Evolutionary conservation across 2,329 filamentous ascomycete genomes (phyloP), one percentile per base, ranked within the genome.

Genomic region (Beauveria australis): DNA sequence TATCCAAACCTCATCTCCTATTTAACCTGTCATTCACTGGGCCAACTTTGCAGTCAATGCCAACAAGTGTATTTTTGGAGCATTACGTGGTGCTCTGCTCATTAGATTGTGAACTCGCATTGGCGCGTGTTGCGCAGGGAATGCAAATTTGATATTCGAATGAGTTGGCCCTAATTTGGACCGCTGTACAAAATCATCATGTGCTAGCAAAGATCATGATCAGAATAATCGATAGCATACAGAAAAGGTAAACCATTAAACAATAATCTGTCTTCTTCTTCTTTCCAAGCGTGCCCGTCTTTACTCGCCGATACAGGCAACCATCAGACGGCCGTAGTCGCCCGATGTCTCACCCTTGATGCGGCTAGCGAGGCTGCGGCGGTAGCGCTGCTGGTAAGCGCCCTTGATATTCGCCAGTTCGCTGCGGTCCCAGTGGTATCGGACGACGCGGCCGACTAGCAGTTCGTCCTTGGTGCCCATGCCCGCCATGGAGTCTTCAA

Each of bases 401-500:
- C 79, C 81, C 74, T 90, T 92, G 61, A 96, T 88, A 66, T 90
- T 88, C 55, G 85, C 83, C 79, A 96, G 80, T 66, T 89, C 84
- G 59, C 79, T 80, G 43, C 81, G 80, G 70, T 96, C 85, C 93
- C 93, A 97, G 73, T 97, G 93, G 53, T 84, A 80, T 24, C 90
- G 81, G 1, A 97, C 84, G 4, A 94, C 81, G n/a, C 92, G 81
- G 30, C 87, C 81, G 18, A 95, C 83, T 3, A 97, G 81, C 9
- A 92, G 79, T 37, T 86, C 78, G 64, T 99, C 92, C 73, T 94
- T 93, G 12, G 94, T 97, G 2, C 93, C 93, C 64, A 88, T 68
- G 0, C 93, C 94, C 1, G 84, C 82, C 93, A 97, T 97, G 18
- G 89, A 81, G 16, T 89, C 89, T 71, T 97, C 92, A n/a, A 97